Evolutionary conservation across 2,329 filamentous ascomycete genomes (phyloP).

Genomic region (Hypoxylon sp.): DNA sequence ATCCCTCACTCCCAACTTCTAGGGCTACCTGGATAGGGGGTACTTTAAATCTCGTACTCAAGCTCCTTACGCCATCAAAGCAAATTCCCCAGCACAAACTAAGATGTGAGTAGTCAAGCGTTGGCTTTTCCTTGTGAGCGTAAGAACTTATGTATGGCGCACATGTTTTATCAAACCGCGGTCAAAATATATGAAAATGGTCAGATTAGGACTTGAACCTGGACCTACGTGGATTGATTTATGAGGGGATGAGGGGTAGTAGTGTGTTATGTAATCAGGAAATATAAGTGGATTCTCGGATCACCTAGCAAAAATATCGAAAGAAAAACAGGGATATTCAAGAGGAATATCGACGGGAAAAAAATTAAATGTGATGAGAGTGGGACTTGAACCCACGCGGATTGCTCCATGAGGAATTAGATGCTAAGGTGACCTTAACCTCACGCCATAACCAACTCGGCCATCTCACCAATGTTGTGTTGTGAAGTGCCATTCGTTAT

Average conservation of each 20-base stretch:
- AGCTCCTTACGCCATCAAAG: not conserved
- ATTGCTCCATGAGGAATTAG: conserved; percentile 47
- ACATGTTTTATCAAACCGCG: not conserved
- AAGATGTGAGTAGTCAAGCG: not conserved
- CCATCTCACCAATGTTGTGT: not conserved
- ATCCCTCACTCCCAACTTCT: not conserved
- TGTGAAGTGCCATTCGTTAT: not conserved
- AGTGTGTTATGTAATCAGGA: not conserved
- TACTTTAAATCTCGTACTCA: not conserved
- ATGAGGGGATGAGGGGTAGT: too few relatives aligned
- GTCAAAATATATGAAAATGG: not conserved
- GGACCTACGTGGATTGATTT: not conserved
- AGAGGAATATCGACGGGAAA: not conserved
- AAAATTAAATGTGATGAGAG: not conserved
- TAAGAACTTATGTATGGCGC: not conserved
- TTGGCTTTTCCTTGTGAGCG: not conserved
- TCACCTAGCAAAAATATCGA: not conserved
- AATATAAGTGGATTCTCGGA: not conserved
- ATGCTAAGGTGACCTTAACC: not conserved
- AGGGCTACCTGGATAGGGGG: not conserved
- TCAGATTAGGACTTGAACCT: not conserved
- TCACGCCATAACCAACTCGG: conserved; percentile 3
- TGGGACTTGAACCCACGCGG: conserved; percentile 49
- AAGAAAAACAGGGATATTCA: not conserved
- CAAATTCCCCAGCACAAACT: not conserved